These are phyloP conservation scores for Beauveria brongniartii DNA, from an alignment of 2,329 filamentous ascomycete species.

Conservation along the genomic window DNA sequence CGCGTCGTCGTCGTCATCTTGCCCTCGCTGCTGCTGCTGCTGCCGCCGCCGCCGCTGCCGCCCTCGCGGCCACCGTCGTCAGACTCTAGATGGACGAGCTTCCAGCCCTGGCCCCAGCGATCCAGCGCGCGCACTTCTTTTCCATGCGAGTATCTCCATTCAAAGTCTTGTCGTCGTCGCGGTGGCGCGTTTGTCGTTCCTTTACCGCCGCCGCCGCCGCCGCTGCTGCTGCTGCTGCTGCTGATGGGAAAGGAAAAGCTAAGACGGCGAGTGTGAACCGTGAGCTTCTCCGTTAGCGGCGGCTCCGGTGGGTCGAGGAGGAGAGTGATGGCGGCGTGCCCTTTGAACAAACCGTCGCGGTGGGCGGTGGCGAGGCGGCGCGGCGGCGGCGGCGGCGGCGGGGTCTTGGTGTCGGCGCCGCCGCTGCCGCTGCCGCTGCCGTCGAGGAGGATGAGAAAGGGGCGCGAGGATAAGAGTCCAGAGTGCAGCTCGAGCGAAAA, in stretches of 20 bases:
- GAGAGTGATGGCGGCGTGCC: conserved; percentile 9
- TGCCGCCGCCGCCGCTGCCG: not conserved
- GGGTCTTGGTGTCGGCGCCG: not conserved
- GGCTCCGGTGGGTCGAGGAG: not conserved
- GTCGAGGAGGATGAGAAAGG: conserved; percentile 11
- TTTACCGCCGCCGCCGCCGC: not conserved
- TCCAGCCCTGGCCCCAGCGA: conserved; percentile 24
- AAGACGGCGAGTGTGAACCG: not conserved
- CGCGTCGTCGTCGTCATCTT: not conserved
- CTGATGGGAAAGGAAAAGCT: conserved; percentile 8
- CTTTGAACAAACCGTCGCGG: conserved; percentile 6
- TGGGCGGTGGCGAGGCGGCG: conserved; percentile 1
- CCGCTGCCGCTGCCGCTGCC: not conserved
- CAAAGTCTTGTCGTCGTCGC: not conserved
- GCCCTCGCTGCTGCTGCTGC: not conserved
- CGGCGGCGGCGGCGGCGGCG: not conserved
- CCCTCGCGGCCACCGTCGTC: not conserved
- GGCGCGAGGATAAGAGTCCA: not conserved
- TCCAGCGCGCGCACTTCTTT: conserved; percentile 10
- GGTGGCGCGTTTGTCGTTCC: not conserved
- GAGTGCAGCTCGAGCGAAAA: conserved; percentile 4
- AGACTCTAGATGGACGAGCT: conserved; percentile 20
- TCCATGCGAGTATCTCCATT: conserved; percentile 12
- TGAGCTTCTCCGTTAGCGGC: not conserved
- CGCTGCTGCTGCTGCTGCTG: not conserved